Base-by-base conservation (phyloP, 2,329 filamentous ascomycete species). In the Cercospora sojina region DNA sequence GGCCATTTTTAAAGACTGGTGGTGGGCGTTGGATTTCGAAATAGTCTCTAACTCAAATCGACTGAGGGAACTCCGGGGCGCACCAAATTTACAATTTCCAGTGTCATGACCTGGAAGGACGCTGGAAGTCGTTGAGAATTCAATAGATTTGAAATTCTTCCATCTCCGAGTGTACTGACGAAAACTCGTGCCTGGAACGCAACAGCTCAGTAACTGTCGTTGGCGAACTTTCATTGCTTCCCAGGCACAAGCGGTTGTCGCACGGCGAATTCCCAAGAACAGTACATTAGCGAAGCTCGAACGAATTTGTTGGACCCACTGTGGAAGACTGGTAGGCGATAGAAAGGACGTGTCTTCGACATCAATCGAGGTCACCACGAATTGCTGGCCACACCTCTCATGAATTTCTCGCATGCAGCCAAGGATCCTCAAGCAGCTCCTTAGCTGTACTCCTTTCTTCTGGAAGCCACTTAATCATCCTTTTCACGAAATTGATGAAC, bases 381-480 rank as follows among this genome's bases (percentile, higher is more conserved):
- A 13, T 35, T 13, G n/a, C 32, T 38, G 35, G 35, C 16, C 13
- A 38, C 5, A 38, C 20, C 12, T 20, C 20, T 20, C 20, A 49
- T 49, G 9, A 7, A 49, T 20, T 5, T 49, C 16, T 13, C 7
- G 47, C 18, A 9, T 56, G 25, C 29, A 79, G 70, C 77, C 77
- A 80, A 59, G 76, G 75, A 67, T 80, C 74, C 3, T 76, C 69
- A 16, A 80, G 69, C 20, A 80, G 72, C 68, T 80, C 70, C 62
- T 69, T 75, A 13, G 79, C 77, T 7, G 76, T 76, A 58, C 67
- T 74, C 56, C 79, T 74, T 47, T 80, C 76, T 68, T 80, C 78
- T 20, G 78, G 78, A 23, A 75, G 59, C 79, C 79, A 82, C 59
- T 72, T 72, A 13, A 81, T 68, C 78, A 81, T 80, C 7, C 70